Evolutionary conservation across 2,329 filamentous ascomycete genomes (phyloP).

Genomic region (Aschersonia sp.): DNA sequence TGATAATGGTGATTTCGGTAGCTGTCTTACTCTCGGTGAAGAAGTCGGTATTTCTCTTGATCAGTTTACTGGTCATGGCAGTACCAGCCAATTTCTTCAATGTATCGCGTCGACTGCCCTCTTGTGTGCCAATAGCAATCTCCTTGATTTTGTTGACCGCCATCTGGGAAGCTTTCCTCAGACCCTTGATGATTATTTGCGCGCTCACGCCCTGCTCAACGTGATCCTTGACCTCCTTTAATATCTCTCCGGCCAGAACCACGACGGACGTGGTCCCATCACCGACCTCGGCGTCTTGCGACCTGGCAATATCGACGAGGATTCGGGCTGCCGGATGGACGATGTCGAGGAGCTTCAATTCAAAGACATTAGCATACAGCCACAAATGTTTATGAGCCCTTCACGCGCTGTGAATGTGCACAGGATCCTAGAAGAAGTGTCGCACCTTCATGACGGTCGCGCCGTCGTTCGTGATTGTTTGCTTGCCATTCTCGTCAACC

Average conservation of each 20-base stretch:
- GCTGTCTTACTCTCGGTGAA: constrained; percentile 78
- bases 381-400: background rate
- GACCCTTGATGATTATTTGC: constrained; percentile 92
- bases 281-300: constrained; percentile 97
- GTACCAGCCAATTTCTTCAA: constrained; percentile 81
- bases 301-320: constrained; percentile 94
- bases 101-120: constrained; percentile 75
- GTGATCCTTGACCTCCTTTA: constrained; percentile 92
- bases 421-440: background rate
- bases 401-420: background rate
- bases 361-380: background rate
- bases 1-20: too few species aligned
- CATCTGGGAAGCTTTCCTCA: constrained; percentile 75
- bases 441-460: constrained; percentile 95
- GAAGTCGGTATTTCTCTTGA: constrained; percentile 91
- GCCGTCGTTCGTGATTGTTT: constrained; percentile 98
- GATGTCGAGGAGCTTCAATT: constrained; percentile 78
- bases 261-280: constrained; percentile 97
- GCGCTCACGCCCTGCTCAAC: constrained; percentile 95
- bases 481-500: constrained; percentile 86
- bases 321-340: constrained; percentile 95
- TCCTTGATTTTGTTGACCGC: constrained; percentile 99
- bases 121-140: constrained; percentile 75
- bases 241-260: constrained; percentile 88
- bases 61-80: constrained; percentile 98